A percentile compares a stretch with the other conserved stretches of the same genome.
These are phyloP conservation scores for Gynochthodes officinalis DNA, from an alignment of 257 asterid genomes.

Conservation along the genomic window DNA sequence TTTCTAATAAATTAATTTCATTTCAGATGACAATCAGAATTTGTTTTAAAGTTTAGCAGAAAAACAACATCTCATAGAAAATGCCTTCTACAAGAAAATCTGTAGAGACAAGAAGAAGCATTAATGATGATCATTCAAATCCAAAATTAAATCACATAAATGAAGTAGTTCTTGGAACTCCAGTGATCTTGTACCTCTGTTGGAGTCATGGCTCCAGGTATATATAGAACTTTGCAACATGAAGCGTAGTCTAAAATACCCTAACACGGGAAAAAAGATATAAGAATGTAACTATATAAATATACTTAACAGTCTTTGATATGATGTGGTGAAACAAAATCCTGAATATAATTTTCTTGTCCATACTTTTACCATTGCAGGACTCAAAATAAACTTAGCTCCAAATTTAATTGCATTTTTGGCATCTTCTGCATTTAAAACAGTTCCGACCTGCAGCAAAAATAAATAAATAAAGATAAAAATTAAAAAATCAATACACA, in stretches of 20 bases:
- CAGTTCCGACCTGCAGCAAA: slow-evolving; percentile 70
- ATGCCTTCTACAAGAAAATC: background rate
- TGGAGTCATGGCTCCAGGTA: slow-evolving; percentile 93
- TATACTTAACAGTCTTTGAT: background rate
- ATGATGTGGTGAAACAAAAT: background rate
- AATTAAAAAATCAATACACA: background rate
- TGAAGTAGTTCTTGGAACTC: background rate
- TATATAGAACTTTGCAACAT: slow-evolving; percentile 48
- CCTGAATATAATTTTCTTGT: background rate
- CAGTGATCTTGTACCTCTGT: slow-evolving; percentile 49
- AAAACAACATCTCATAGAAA: background rate
- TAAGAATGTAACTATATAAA: background rate
- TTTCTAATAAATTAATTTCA: background rate
- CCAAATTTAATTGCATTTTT: slow-evolving; percentile 51
- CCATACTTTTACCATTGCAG: slow-evolving; percentile 69
- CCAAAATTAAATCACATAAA: background rate
- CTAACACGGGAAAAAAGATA: slow-evolving; percentile 26
- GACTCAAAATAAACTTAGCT: slow-evolving; percentile 87
- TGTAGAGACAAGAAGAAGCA: background rate
- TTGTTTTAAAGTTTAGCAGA: background rate
- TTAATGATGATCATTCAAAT: background rate
- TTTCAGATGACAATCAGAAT: no score
- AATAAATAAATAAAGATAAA: background rate
- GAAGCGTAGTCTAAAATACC: slow-evolving; percentile 56
- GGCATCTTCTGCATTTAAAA: slow-evolving; percentile 50